These are phyloP conservation scores for Plectosphaerella sp. DNA, from an alignment of 2,329 filamentous ascomycete species.

Conservation along the genomic window DNA sequence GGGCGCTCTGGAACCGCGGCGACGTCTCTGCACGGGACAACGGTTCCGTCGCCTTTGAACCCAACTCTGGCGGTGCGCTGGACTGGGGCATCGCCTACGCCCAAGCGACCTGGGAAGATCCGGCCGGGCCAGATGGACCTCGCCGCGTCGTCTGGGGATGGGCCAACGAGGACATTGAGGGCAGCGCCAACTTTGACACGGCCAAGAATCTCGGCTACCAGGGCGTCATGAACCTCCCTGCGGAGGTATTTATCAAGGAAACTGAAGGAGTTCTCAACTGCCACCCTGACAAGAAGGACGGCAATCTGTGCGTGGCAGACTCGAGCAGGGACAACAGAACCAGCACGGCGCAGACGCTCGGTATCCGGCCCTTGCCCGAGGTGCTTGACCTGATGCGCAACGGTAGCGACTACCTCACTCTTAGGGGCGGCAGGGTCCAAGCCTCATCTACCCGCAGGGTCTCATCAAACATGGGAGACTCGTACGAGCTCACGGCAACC, in stretches of 20 bases:
- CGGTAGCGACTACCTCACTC: constrained; percentile 5
- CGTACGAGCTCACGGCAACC: constrained; percentile 12
- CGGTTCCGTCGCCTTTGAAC: constrained; percentile 10
- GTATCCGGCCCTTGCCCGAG: constrained; percentile 8
- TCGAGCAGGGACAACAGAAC: background rate
- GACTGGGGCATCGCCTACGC: constrained; percentile 13
- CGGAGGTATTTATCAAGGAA: constrained; percentile 12
- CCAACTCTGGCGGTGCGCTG: constrained; percentile 9
- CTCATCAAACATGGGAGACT: constrained; percentile 5
- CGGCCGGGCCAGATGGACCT: constrained; percentile 1
- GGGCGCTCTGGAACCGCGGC: constrained; percentile 12
- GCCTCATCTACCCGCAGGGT: background rate
- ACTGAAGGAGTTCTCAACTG: constrained; percentile 10
- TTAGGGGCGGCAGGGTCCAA: constrained; percentile 5
- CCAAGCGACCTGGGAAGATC: constrained; percentile 11
- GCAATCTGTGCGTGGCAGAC: constrained; percentile 7
- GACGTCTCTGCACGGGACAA: constrained; percentile 9
- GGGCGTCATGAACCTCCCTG: constrained; percentile 11
- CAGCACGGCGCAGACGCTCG: constrained; percentile 11
- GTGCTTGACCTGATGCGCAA: constrained; percentile 9
- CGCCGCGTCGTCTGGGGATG: constrained; percentile 12
- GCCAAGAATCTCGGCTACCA: constrained; percentile 10
- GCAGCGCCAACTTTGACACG: constrained; percentile 4
- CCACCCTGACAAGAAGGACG: constrained; percentile 6
- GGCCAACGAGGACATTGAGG: constrained; percentile 9